These are phyloP conservation scores for Penicillium sp. DNA, from an alignment of 2,329 filamentous ascomycete species.

Conservation along the genomic window DNA sequence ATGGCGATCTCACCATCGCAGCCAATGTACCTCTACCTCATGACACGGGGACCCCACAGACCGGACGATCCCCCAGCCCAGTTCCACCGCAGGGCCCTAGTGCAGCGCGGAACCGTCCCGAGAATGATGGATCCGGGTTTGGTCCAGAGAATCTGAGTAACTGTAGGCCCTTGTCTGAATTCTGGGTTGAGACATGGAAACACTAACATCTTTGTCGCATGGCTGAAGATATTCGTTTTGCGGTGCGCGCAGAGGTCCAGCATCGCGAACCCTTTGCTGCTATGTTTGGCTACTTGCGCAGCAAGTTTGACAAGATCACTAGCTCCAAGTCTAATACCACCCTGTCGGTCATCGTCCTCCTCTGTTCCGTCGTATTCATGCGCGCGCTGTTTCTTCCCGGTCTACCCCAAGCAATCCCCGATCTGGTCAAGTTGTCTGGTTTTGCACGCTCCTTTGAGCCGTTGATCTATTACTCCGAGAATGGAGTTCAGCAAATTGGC, in stretches of 20 bases:
- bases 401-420: slow-evolving; percentile 68
- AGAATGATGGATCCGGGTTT: slow-evolving; percentile 42
- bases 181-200: slow-evolving; percentile 29
- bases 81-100: slow-evolving; percentile 39
- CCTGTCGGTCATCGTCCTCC: slow-evolving; percentile 60
- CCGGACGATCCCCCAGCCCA: slow-evolving; percentile 59
- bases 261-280: slow-evolving; percentile 84
- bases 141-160: slow-evolving; percentile 49
- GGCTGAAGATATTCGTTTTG: slow-evolving; percentile 77
- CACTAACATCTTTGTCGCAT: slow-evolving; percentile 35
- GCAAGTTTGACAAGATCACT: slow-evolving; percentile 62
- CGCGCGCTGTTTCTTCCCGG: slow-evolving; percentile 71
- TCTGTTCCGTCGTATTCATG: slow-evolving; percentile 67
- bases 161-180: slow-evolving; percentile 48
- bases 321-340: slow-evolving; percentile 70
- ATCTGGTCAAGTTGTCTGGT: slow-evolving; percentile 86
- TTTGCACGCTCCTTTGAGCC: slow-evolving; percentile 92
- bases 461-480: slow-evolving; percentile 90
- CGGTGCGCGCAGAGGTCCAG: slow-evolving; percentile 82
- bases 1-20: slow-evolving; percentile 32
- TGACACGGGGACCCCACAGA: slow-evolving; percentile 58
- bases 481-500: slow-evolving; percentile 80
- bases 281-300: slow-evolving; percentile 64
- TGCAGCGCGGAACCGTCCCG: slow-evolving; percentile 23
- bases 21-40: slow-evolving; percentile 59